Evolutionary conservation across 225 moss, liverwort and hornwort species (phyloP).

Genomic region (Thuidium tamariscinum): DNA sequence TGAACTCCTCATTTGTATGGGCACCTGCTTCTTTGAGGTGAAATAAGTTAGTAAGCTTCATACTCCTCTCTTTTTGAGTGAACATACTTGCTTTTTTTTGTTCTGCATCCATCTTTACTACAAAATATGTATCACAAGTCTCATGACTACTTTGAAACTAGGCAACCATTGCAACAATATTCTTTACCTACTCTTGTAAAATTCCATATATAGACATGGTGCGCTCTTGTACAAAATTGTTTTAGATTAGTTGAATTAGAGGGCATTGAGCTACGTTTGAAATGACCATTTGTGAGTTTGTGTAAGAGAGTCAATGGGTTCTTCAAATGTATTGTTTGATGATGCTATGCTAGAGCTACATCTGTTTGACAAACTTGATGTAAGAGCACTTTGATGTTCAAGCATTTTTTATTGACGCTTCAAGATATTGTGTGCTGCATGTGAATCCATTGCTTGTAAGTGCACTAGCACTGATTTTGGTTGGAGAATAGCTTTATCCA

Average conservation of each 20-base stretch:
- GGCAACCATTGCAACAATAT: not conserved
- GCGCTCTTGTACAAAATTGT: not conserved
- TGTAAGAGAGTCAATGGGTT: not conserved
- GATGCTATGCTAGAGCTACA: not conserved
- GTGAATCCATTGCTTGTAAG: not conserved
- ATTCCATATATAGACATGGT: not conserved
- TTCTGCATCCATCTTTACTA: no score
- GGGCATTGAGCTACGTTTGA: not conserved
- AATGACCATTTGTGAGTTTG: not conserved
- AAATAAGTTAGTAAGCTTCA: no score
- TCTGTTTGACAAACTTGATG: fast-evolving
- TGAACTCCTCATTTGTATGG: no score
- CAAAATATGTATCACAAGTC: no score
- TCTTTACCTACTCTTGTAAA: not conserved
- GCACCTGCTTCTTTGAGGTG: no score
- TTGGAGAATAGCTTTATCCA: not conserved
- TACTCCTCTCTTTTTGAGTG: no score
- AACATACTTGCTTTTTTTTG: no score
- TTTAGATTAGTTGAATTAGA: not conserved
- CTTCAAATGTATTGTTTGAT: not conserved
- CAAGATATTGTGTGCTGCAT: not conserved
- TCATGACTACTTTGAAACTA: no score
- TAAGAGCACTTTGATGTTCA: not conserved
- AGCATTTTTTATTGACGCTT: not conserved
- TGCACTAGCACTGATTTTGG: not conserved